A percentile compares a stretch with the other conserved stretches of the same genome.
These are phyloP conservation scores for Sicyos baderoa DNA, from an alignment of 306 rosid genomes.

Conservation along the genomic window DNA sequence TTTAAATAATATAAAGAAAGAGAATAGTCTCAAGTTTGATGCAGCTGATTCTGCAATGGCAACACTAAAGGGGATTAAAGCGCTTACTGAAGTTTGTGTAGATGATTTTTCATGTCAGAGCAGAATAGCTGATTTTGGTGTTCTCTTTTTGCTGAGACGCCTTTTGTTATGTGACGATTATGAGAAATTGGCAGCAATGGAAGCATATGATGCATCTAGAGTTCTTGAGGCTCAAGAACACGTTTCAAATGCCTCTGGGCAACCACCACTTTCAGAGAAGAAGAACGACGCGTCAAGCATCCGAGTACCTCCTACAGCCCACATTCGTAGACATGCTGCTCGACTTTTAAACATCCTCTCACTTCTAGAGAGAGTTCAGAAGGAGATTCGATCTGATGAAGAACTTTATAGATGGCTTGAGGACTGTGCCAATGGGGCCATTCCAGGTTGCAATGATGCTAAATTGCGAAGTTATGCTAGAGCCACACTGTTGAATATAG, in stretches of 20 bases:
- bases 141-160: conserved; percentile 72
- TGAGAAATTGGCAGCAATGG: conserved; percentile 81
- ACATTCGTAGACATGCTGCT: conserved; percentile 87
- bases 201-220: conserved; percentile 84
- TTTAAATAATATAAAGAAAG: conserved; percentile 56
- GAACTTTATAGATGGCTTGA: conserved; percentile 82
- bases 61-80: conserved; percentile 85
- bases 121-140: conserved; percentile 61
- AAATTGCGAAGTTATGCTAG: conserved; percentile 86
- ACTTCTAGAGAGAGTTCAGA: conserved; percentile 63
- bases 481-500: conserved; percentile 58
- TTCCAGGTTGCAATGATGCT: conserved; percentile 81
- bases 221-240: conserved; percentile 53
- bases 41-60: conserved; percentile 93
- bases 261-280: conserved; percentile 31
- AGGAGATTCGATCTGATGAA: conserved; percentile 50
- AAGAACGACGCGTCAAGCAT: conserved; percentile 55
- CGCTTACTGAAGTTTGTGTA: conserved; percentile 69
- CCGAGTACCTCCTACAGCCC: conserved; percentile 90
- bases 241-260: conserved; percentile 34
- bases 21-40: conserved; percentile 55
- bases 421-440: conserved; percentile 77
- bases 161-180: conserved; percentile 77
- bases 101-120: conserved; percentile 50
- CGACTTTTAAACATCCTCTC: conserved; percentile 85